Evolutionary conservation across 257 asterid genomes (phyloP), one percentile per base, ranked within the genome.

Genomic region (Salvia rosmarinus): DNA sequence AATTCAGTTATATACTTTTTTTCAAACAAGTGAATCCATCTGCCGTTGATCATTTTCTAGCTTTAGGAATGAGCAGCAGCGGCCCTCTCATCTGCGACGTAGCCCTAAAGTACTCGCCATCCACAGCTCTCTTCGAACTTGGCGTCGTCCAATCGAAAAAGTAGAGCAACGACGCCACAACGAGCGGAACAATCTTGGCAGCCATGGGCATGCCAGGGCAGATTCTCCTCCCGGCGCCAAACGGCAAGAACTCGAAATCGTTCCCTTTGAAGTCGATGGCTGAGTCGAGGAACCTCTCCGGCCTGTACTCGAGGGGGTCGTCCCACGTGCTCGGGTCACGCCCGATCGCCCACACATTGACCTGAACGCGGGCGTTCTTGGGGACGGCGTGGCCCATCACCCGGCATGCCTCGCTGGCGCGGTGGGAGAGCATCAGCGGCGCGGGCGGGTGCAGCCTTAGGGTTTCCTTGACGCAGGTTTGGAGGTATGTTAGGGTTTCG

Each of bases 121-220:
- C 56, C 78, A 77, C 52, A 39, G 64, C 47, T 28, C 32, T 28
- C 32, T n/a, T n/a, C n/a, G n/a, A n/a, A n/a, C n/a, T n/a, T n/a
- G n/a, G n/a, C n/a, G 32, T 1, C 1, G 80, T 56, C 83, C 88
- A 86, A 40, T 85, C 75, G 11, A 79, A 75, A 65, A 9, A 73
- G 47, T 72, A 74, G 16, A 75, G 44, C 67, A 83, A 51, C 3
- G 78, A 21, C 23, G 81, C n/a, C n/a, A n/a, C n/a, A n/a, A n/a
- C n/a, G n/a, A n/a, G n/a, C n/a, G 79, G 76, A 25, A 78, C 28
- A 0, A 46, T 73, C 73, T 71, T 77, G 5, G 70, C 34, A 59
- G 83, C 90, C 88, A 85, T 79, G n/a, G n/a, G n/a, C n/a, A n/a
- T n/a, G n/a, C n/a, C n/a, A n/a, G 83, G 88, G 40, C 90, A 85